Conservation (phyloP, 2,329 filamentous ascomycete species). For the Hymenotorrendiella dingleyae region DNA sequence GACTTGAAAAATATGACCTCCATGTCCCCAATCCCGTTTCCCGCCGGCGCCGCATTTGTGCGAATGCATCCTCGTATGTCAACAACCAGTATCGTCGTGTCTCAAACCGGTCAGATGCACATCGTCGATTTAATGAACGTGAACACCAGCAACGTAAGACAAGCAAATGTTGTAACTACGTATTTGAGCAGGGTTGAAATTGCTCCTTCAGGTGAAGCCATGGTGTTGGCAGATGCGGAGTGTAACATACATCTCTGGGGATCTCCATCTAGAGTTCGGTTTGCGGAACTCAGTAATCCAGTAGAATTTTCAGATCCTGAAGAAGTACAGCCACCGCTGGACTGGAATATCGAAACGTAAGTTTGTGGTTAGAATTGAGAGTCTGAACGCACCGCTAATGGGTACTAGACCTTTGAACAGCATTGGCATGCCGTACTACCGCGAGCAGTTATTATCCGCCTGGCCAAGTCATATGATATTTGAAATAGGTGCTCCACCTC, state of each 20-base stretch:
- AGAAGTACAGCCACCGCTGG: constrained; percentile 42
- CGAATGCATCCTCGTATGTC: constrained; percentile 95
- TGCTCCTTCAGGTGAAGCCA: constrained; percentile 64
- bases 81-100: constrained; percentile 90
- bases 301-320: constrained; percentile 59
- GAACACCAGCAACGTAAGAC: constrained; percentile 61
- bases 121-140: constrained; percentile 85
- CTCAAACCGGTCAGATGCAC: constrained; percentile 88
- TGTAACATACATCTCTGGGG: constrained; percentile 65
- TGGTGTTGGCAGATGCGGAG: constrained; percentile 60
- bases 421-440: constrained; percentile 89
- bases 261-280: constrained; percentile 61
- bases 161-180: constrained; percentile 48
- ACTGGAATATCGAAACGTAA: constrained; percentile 64
- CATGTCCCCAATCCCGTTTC: constrained; percentile 85
- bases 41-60: constrained; percentile 87
- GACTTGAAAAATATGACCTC: constrained; percentile 87
- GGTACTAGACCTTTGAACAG: constrained; percentile 65
- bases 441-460: constrained; percentile 77
- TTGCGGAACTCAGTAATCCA: constrained; percentile 63
- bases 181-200: constrained; percentile 62
- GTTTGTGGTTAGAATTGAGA: constrained; percentile 25
- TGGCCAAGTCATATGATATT: constrained; percentile 83
- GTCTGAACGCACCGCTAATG: constrained; percentile 6
- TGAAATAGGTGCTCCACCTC: constrained; percentile 77